phyloP scores from a whole-genome alignment of 2,329 filamentous ascomycete species.

The Clarireedia hainanense region DNA sequence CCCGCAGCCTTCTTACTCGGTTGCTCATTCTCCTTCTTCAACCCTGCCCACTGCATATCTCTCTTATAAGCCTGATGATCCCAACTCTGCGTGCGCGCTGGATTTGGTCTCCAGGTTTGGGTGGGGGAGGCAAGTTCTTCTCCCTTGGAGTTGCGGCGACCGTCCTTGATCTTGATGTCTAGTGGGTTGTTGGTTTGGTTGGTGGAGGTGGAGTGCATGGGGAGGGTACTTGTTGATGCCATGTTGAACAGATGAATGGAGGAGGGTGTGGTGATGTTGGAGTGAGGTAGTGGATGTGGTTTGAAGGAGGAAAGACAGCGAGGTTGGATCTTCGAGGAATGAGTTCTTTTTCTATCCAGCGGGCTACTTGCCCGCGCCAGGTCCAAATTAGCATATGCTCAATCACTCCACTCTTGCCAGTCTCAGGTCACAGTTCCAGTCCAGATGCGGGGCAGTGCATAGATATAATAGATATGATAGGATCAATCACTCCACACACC shows the following conservation, averaged over 20 bases:
- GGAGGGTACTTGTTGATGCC: not conserved
- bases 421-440: no score
- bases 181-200: not conserved
- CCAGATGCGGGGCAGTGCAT: no score
- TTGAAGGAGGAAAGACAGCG: not conserved
- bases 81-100: slow-evolving; percentile 22
- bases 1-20: not conserved
- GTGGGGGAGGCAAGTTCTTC: slow-evolving; percentile 16
- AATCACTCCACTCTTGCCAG: no score
- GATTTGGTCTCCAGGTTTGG: slow-evolving; percentile 22
- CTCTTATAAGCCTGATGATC: slow-evolving; percentile 26
- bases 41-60: slow-evolving; percentile 6
- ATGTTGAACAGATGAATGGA: not conserved
- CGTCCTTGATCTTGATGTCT: slow-evolving; percentile 15
- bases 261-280: not conserved
- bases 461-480: no score
- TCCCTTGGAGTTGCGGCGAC: slow-evolving; percentile 20
- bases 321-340: not conserved
- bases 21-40: slow-evolving; percentile 10
- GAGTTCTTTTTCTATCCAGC: no score
- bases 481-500: no score
- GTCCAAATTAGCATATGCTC: no score
- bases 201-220: not conserved
- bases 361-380: no score
- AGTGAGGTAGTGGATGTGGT: not conserved